phyloP scores from a whole-genome alignment of 805 yeast genomes.

The Cyberlindnera mycetangii region DNA sequence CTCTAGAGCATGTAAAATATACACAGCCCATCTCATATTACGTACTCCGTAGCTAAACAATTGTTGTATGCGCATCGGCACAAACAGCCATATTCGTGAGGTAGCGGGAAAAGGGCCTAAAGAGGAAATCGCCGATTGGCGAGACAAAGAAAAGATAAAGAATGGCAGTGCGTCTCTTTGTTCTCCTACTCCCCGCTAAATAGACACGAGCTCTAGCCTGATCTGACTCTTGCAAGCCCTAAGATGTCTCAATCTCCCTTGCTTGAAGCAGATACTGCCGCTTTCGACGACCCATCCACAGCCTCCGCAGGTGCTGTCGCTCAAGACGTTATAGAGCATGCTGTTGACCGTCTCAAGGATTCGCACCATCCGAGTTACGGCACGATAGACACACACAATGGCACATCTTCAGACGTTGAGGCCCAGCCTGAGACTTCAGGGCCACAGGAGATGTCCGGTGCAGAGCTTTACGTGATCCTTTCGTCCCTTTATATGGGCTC shows the following conservation, averaged over 20 bases:
- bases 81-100: no score
- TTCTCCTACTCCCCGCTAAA: background rate
- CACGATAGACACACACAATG: slow-evolving; percentile 7
- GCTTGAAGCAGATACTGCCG: slow-evolving; percentile 17
- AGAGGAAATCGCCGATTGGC: background rate
- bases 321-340: slow-evolving; percentile 15
- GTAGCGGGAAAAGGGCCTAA: background rate
- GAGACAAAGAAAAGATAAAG: background rate
- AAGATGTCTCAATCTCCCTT: slow-evolving; percentile 13
- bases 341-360: slow-evolving; percentile 13
- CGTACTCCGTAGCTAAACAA: no score
- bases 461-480: slow-evolving; percentile 26
- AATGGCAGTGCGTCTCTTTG: background rate
- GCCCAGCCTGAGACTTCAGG: slow-evolving; percentile 4
- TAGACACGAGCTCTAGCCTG: no score
- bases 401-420: slow-evolving; percentile 2
- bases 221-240: no score
- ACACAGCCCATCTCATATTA: no score
- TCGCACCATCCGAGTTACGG: slow-evolving; percentile 17
- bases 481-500: slow-evolving; percentile 39
- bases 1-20: no score
- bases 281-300: slow-evolving; percentile 20
- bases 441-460: slow-evolving; percentile 3
- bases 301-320: slow-evolving; percentile 20
- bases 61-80: background rate